Evolutionary conservation across 768 basidiomycete genomes (phyloP).

Genomic region (Pilatotrama ljubarskyi): DNA sequence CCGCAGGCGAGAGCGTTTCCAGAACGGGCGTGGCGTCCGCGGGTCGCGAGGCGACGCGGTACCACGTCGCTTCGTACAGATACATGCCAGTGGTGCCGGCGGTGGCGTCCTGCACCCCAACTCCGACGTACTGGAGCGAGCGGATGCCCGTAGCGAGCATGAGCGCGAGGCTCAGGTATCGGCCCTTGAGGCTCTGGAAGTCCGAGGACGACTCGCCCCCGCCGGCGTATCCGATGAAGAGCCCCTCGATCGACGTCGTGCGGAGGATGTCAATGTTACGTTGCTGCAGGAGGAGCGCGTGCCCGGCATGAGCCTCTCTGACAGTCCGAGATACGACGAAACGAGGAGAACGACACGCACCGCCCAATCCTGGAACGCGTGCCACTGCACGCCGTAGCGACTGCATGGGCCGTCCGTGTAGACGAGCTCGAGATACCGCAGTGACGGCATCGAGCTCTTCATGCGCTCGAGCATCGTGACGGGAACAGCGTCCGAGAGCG

Average conservation of each 20-base stretch:
- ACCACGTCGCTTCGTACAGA: slow-evolving; percentile 12
- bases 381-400: background rate
- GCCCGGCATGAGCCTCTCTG: slow-evolving; percentile 2
- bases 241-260: slow-evolving; percentile 11
- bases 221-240: slow-evolving; percentile 13
- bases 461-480: slow-evolving; percentile 18
- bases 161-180: slow-evolving; percentile 7
- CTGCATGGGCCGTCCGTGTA: slow-evolving; percentile 15
- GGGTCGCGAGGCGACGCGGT: slow-evolving; percentile 7
- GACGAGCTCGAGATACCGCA: slow-evolving; percentile 22
- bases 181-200: background rate
- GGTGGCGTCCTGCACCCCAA: slow-evolving; percentile 11
- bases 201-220: background rate
- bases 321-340: background rate
- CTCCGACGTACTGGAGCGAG: slow-evolving; percentile 14
- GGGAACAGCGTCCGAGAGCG: slow-evolving; percentile 10
- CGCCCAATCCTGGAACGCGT: slow-evolving; percentile 16
- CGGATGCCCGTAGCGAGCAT: slow-evolving; percentile 7
- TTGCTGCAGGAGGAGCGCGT: slow-evolving; percentile 2
- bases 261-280: slow-evolving; percentile 17
- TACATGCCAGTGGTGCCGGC: slow-evolving; percentile 15
- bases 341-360: slow-evolving; percentile 5
- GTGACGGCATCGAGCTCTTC: slow-evolving; percentile 16
- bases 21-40: slow-evolving; percentile 11
- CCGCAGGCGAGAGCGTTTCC: slow-evolving; percentile 8